Conservation (phyloP, 768 basidiomycete species). For the Amyloporia xantha region DNA sequence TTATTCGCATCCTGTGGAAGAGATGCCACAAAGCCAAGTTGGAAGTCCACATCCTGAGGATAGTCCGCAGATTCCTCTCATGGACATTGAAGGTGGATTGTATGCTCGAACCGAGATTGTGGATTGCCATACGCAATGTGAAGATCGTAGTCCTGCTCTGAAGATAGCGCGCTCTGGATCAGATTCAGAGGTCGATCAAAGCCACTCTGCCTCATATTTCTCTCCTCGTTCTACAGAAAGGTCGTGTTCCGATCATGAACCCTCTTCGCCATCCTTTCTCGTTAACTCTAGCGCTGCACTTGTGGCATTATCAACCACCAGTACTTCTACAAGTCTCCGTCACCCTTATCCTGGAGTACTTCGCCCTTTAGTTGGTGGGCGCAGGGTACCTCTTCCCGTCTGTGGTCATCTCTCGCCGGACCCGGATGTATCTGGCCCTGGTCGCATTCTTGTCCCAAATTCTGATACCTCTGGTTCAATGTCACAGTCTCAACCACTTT, state of each 20-base stretch:
- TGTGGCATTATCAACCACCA: too few species aligned
- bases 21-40: too few species aligned
- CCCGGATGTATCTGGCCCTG: slow-evolving; percentile 24
- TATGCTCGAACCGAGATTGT: not conserved
- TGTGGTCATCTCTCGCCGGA: slow-evolving; percentile 1
- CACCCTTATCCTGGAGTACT: too few species aligned
- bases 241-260: not conserved
- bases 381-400: not conserved
- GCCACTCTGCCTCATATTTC: not conserved
- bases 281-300: too few species aligned
- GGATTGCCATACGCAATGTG: not conserved
- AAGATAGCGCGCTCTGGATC: too few species aligned
- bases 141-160: too few species aligned
- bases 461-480: slow-evolving; percentile 43
- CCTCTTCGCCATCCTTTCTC: not conserved
- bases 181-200: not conserved
- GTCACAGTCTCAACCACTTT: slow-evolving; percentile 20
- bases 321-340: too few species aligned
- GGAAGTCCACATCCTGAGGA: too few species aligned
- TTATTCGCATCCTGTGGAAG: not conserved
- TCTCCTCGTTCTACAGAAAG: slow-evolving; percentile 2
- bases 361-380: too few species aligned
- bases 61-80: not conserved
- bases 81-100: not conserved
- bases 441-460: slow-evolving; percentile 46